A percentile compares a stretch with the other conserved stretches of the same genome.
Conservation (phyloP, 257 asterid genomes). For the Anisodus tanguticus region DNA sequence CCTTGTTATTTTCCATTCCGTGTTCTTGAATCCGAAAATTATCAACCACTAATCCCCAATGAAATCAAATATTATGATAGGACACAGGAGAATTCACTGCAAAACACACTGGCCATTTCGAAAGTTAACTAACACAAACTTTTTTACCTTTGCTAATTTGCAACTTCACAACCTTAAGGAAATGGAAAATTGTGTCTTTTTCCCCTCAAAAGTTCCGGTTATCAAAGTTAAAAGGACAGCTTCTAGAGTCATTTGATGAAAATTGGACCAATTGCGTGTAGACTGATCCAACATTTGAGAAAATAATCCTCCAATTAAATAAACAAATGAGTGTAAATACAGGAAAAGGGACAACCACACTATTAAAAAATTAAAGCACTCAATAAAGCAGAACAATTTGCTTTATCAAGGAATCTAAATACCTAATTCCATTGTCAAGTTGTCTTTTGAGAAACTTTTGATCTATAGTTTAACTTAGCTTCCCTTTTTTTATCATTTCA, state of each 20-base stretch:
- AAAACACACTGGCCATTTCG: neutral
- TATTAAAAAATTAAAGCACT: constrained; percentile 36
- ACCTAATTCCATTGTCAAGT: constrained; percentile 36
- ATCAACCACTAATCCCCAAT: neutral
- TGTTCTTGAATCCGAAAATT: constrained; percentile 1
- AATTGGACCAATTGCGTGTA: constrained; percentile 13
- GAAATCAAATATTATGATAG: neutral
- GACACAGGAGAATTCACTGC: neutral
- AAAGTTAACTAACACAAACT: neutral
- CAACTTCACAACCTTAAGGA: constrained; percentile 21
- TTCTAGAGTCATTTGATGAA: neutral
- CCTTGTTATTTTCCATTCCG: neutral
- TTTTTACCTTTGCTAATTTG: neutral
- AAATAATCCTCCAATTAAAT: constrained; percentile 10
- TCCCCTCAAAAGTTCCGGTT: neutral
- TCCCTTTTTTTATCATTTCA: constrained; percentile 26
- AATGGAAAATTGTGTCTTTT: neutral
- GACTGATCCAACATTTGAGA: constrained; percentile 26
- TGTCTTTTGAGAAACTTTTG: constrained; percentile 32
- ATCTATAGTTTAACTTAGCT: constrained; percentile 33
- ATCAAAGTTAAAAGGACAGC: constrained; percentile 18
- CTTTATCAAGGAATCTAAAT: constrained; percentile 41
- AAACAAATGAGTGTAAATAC: constrained; percentile 12
- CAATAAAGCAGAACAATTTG: constrained; percentile 39
- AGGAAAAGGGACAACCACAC: constrained; percentile 26